Evolutionary conservation across 2,329 filamentous ascomycete genomes (phyloP), one percentile per base, ranked within the genome.

Genomic region (Microdochium paspali): DNA sequence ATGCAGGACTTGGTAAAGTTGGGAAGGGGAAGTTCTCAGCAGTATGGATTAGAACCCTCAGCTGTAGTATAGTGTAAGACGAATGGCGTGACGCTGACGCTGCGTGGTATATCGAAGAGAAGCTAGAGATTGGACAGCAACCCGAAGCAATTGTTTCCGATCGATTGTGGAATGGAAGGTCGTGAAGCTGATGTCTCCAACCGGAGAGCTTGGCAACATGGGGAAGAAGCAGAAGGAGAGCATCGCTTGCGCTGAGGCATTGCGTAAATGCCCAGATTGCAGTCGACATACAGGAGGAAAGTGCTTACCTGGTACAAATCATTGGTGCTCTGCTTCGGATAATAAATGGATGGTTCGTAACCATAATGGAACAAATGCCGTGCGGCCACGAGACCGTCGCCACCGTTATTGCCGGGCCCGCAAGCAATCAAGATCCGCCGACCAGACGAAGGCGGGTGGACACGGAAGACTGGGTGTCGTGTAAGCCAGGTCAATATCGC

Each of bases 351-450:
- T 3, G 91, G 90, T 23, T 79, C 78, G 67, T 97, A 98, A 51
- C 93, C 91, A 63, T 94, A 97, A 61, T 95, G 87, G 62, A 80
- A 82, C 4, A 98, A 77, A 66, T 98, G 93, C 24, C 93, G 83
- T 46, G 93, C 93, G 44, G 91, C 90, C 24, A 98, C 93, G 3
- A 98, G 79, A 2, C 93, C 93, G 65, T 98, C 93, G 31, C 93
- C 93, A 80, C 82, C 82, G 53, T 85, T 85, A 54, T 85, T 85
- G 32, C 82, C 82, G 1, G 93, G 93, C 1, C 93, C 93, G 58
- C 91, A 96, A n/a, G 90, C 88, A 2, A 98, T 77, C 4, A 98
- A 77, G 35, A 98, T 70, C 25, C 84, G 78, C 44, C 76, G 80
- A 7, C 90, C 88, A 53, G 78, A 78, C 49, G 63, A 77, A 0